Evolutionary conservation across 257 asterid species (phyloP), one percentile per base, ranked within the genome.

Genomic region (Orobanche coerulescens): DNA sequence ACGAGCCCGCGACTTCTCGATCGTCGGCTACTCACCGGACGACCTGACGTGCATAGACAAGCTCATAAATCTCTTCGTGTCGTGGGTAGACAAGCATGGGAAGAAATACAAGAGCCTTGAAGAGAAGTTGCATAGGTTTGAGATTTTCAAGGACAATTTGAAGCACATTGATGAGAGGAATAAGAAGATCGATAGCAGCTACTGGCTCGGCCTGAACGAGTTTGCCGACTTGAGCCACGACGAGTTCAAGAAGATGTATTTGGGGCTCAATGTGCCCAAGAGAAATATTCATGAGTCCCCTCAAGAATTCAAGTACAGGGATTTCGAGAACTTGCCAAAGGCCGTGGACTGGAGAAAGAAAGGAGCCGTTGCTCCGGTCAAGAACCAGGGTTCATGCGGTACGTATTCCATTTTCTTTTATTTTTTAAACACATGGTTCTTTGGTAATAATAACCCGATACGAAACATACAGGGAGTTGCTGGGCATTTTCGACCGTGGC

Each of bases 401-500:
- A 81, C 2, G 78, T 40, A 42, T 31, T 8, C 15, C 12, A 1
- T 11, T 18, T 19, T 46, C 8, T 14, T 12, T 5, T 4, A 5
- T 34, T 34, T 1, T 1, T 42, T 9, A n/a, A 10, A 40, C 16
- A 3, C 2, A 40, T 9, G 47, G 3, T 40, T 40, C 1, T 40
- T 40, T 37, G 44, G 2, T 1, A 37, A 37, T 37, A 37, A 2
- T 37, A 9, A 13, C 16, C 7, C 2, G 44, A 53, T 4, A 36
- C 9, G 13, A 33, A 48, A 39, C 13, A 30, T 64, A 72, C 79
- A 86, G 95, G 95, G 24, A 86, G 95, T 69, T 86, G 95, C 50
- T 86, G 95, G 95, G 95, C 95, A 11, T 86, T 86, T 66, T 83
- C 95, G 33, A 86, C 95, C 0, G 86, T 86, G 47, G 91, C 88